phyloP scores from a whole-genome alignment of 2,329 filamentous ascomycete species.

The Mariannaea sp. region DNA sequence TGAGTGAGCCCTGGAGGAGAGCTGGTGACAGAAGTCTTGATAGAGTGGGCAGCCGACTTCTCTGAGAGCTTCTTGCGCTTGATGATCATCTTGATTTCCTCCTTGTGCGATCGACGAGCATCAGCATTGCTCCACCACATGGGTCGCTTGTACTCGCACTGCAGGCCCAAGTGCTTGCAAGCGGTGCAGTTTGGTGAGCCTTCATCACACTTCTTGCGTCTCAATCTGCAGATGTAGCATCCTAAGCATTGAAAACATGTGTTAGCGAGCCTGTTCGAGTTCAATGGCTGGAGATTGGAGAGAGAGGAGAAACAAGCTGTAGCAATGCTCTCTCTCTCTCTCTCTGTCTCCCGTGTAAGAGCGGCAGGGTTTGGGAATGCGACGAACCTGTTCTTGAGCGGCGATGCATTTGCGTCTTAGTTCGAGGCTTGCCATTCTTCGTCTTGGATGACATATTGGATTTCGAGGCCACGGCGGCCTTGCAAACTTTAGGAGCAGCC shows the following conservation, averaged over 20 bases:
- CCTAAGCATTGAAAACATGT: constrained; percentile 48
- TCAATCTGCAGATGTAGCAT: constrained; percentile 70
- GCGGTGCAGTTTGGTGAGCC: constrained; percentile 65
- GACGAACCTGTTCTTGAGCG: constrained; percentile 90
- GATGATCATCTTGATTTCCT: constrained; percentile 95
- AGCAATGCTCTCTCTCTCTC: too few species aligned
- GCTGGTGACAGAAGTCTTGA: constrained; percentile 58
- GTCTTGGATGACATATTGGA: constrained; percentile 61
- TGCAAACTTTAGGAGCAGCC: constrained; percentile 63
- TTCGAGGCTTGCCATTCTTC: constrained; percentile 62
- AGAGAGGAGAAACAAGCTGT: constrained; percentile 23
- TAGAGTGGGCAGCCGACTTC: constrained; percentile 66
- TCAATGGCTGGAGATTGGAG: constrained; percentile 17
- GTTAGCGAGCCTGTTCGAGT: constrained; percentile 28
- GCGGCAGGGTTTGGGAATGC: constrained; percentile 19
- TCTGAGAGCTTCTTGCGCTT: constrained; percentile 95
- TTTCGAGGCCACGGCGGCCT: constrained; percentile 56
- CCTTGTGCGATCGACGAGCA: constrained; percentile 83
- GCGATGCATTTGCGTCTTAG: constrained; percentile 86
- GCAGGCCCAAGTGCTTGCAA: constrained; percentile 76
- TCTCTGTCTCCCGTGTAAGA: constrained; percentile 42
- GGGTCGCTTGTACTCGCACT: constrained; percentile 95
- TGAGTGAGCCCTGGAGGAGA: constrained; percentile 81
- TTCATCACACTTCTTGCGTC: constrained; percentile 73
- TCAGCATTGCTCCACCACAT: constrained; percentile 98